These are phyloP conservation scores for Parsonsia alboflavescens DNA, from an alignment of 257 asterid genomes.

Conservation along the genomic window DNA sequence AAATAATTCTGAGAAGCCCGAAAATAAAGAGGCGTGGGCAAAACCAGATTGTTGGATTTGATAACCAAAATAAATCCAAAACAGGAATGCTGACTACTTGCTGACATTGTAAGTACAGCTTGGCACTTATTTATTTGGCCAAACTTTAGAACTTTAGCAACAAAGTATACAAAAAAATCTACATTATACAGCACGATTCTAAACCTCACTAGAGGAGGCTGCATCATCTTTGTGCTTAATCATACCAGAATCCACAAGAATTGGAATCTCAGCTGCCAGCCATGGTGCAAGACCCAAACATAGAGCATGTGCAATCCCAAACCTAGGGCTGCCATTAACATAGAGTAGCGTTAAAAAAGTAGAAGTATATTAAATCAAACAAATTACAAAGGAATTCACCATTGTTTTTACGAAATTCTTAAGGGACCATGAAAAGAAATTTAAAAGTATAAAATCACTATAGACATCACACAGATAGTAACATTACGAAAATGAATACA, in stretches of 20 bases:
- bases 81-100: too few species aligned
- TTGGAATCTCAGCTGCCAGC: conserved; percentile 92
- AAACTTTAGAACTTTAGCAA: conserved; percentile 10
- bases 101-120: background rate
- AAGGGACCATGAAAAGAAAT: background rate
- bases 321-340: conserved; percentile 63
- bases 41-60: background rate
- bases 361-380: background rate
- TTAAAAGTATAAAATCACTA: background rate
- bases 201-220: conserved; percentile 50
- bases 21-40: background rate
- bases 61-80: background rate
- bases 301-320: conserved; percentile 90
- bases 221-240: conserved; percentile 86
- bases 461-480: background rate
- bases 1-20: background rate
- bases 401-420: too few species aligned
- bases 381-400: background rate
- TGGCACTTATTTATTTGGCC: conserved; percentile 12
- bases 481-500: too few species aligned
- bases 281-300: conserved; percentile 95
- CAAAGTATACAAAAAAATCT: background rate
- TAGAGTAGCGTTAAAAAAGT: background rate
- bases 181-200: conserved; percentile 14
- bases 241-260: conserved; percentile 93